A percentile compares a stretch with the other conserved stretches of the same genome.
phyloP scores from a whole-genome alignment of 495 filamentous ascomycete genomes.

The Rhizodiscina lignyota region DNA sequence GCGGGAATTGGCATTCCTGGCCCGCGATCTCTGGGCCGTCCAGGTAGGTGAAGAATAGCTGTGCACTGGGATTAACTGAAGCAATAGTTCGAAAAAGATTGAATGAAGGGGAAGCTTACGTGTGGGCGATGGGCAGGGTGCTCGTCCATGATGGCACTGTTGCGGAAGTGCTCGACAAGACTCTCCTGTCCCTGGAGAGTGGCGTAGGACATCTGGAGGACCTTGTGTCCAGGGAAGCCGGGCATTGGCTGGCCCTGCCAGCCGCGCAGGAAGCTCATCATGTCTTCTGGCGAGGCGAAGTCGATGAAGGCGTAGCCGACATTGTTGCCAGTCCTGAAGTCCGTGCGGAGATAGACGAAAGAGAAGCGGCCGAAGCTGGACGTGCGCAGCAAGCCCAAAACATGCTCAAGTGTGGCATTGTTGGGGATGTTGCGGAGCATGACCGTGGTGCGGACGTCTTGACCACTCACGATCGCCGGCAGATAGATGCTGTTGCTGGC shows the following conservation, averaged over 20 bases:
- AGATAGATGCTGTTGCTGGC: no score
- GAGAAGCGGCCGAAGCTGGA: slow-evolving; percentile 70
- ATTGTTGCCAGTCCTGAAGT: slow-evolving; percentile 31
- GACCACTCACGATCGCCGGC: slow-evolving; percentile 7
- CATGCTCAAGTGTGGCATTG: slow-evolving; percentile 55
- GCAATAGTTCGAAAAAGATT: no score
- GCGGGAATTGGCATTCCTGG: no score
- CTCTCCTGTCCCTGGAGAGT: slow-evolving; percentile 87
- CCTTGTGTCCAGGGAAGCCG: slow-evolving; percentile 35
- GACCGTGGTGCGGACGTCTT: slow-evolving; percentile 27
- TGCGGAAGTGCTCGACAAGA: slow-evolving; percentile 84
- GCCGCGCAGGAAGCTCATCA: slow-evolving; percentile 20
- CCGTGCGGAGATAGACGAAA: slow-evolving; percentile 89
- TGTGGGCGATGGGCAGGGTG: slow-evolving; percentile 5
- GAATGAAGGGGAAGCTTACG: not conserved
- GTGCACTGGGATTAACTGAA: no score
- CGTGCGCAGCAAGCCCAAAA: slow-evolving; percentile 47
- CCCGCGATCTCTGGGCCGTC: no score
- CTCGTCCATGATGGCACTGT: slow-evolving; percentile 89
- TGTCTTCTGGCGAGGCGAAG: slow-evolving; percentile 49
- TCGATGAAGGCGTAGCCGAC: slow-evolving; percentile 98
- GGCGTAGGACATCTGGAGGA: slow-evolving; percentile 84
- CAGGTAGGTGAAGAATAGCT: no score
- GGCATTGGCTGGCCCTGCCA: slow-evolving; percentile 34
- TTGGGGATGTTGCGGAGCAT: slow-evolving; percentile 97